Evolutionary conservation across 257 asterid genomes (phyloP), one percentile per base, ranked within the genome.

Genomic region (Pogostemon cablin): DNA sequence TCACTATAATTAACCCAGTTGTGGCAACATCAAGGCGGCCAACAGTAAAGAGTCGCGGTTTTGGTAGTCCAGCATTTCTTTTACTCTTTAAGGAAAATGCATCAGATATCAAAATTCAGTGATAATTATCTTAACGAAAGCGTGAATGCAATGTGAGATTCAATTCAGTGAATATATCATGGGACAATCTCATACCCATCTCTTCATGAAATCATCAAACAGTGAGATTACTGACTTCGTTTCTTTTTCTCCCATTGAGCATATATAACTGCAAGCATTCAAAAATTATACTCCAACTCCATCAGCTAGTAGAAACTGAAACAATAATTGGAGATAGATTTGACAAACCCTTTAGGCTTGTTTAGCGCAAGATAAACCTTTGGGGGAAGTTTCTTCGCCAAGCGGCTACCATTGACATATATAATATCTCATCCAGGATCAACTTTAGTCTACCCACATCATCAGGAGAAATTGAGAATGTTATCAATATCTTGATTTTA

Each of bases 21-120:
- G 99, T 95, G 77, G 86, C 87, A 78, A 95, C 99, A 80, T 95
- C 99, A 81, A 95, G 99, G 20, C 99, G 96, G 53, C 98, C 99
- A 79, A 91, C 98, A 11, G 99, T 95, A 74, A 91, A 95, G 41
- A 95, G 89, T 37, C 99, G 87, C 32, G 96, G 99, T 66, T 75
- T 79, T 62, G 98, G 95, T 53, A 75, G 69, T 77, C 96, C 97
- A 11, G 93, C 87, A 72, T 86, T 81, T 71, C 77, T 86, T 83
- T 80, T 91, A 75, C 60, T 78, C 99, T 93, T 93, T 25, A 78
- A 48, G 46, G 56, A 32, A 72, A 76, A 66, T 37, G 65, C 42
- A 72, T 25, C 54, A 70, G 32, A 67, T 49, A 47, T 64, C 67
- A 49, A 59, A 53, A 68, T 39, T 37, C 49, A 69, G 47, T 3